Conservation (phyloP, 768 basidiomycete genomes). For the Pleurotus tuoliensis region DNA sequence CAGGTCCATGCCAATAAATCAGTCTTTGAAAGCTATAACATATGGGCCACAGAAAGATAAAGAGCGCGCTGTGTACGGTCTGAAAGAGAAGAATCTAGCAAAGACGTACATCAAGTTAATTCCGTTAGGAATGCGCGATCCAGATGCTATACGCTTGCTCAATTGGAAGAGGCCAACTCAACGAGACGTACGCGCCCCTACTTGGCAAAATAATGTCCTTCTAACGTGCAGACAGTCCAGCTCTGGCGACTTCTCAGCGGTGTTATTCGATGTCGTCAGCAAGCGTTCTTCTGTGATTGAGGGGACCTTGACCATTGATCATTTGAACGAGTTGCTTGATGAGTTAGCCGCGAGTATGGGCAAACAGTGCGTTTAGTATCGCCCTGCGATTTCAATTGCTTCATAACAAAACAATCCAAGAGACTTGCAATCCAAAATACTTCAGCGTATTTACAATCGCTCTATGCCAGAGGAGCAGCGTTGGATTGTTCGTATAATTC, state of each 20-base stretch:
- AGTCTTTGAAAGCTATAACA: not conserved
- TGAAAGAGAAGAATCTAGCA: slow-evolving; percentile 93
- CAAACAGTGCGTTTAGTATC: slow-evolving; percentile 53
- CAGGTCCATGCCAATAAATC: slow-evolving; percentile 17
- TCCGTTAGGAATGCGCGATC: slow-evolving; percentile 74
- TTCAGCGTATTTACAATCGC: slow-evolving; percentile 74
- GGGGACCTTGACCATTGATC: slow-evolving; percentile 74
- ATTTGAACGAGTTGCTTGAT: slow-evolving; percentile 79
- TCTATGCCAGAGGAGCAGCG: slow-evolving; percentile 85
- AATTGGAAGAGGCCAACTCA: slow-evolving; percentile 90
- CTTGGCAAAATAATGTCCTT: not conserved
- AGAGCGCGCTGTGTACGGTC: slow-evolving; percentile 86
- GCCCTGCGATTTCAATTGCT: not conserved
- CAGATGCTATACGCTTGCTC: slow-evolving; percentile 74
- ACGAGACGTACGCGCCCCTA: slow-evolving; percentile 44
- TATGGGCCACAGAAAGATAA: slow-evolving; percentile 72
- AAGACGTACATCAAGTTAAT: slow-evolving; percentile 91
- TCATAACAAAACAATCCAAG: slow-evolving; percentile 35
- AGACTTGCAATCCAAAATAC: slow-evolving; percentile 67
- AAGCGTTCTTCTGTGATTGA: slow-evolving; percentile 79
- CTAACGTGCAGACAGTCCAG: slow-evolving; percentile 40
- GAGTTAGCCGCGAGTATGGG: slow-evolving; percentile 68
- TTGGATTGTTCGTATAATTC: slow-evolving; percentile 94
- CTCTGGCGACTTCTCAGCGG: slow-evolving; percentile 85
- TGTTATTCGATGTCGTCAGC: slow-evolving; percentile 82